Base-by-base conservation (phyloP, 805 yeast species). In the Myxozyma geophila region DNA sequence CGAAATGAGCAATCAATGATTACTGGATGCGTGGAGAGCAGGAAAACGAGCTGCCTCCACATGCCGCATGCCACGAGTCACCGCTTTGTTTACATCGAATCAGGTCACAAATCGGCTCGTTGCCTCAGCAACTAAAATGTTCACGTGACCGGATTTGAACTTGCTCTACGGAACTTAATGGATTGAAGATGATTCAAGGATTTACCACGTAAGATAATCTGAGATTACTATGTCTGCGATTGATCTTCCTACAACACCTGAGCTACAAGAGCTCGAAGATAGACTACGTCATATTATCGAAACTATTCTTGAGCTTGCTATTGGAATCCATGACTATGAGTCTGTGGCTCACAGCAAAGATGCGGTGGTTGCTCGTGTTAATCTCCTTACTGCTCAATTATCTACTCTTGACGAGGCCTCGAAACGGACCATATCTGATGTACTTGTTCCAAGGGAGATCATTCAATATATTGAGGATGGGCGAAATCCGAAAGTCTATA, bases 401-500 rank as follows among this genome's bases (percentile, higher is more conserved):
- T 53, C 66, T 13, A 44, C 49, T 2, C 46, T 64, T 10, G 61
- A 62, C 50, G 43, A 21, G n/a, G 43, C 59, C 21, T 53, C 66
- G 19, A 46, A 54, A 19, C 39, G 50, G 3, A 57, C 54, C 28
- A 67, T 71, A 9, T 67, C 72, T 3, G 60, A 70, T 40, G 70
- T 71, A 46, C 69, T 72, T 28, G 67, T 68, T 2, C 97, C 97
- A 0, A 75, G 88, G 44, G 97, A 92, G 72, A 92, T 92, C n/a
- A 79, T 92, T 13, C 87, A 88, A 67, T 95, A 95, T 73, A 90
- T 95, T 44, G 98, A 95, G 73, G 96, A 91, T 72, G 99, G 99
- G 1, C 81, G 99, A 70, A 95, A 95, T 73, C 98, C 99, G 0
- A 98, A 95, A 73, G 92, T 95, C 46, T 95, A 95, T 76, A 92